phyloP scores from a whole-genome alignment of 805 yeast genomes.

The Dipodascus geniculatus region DNA sequence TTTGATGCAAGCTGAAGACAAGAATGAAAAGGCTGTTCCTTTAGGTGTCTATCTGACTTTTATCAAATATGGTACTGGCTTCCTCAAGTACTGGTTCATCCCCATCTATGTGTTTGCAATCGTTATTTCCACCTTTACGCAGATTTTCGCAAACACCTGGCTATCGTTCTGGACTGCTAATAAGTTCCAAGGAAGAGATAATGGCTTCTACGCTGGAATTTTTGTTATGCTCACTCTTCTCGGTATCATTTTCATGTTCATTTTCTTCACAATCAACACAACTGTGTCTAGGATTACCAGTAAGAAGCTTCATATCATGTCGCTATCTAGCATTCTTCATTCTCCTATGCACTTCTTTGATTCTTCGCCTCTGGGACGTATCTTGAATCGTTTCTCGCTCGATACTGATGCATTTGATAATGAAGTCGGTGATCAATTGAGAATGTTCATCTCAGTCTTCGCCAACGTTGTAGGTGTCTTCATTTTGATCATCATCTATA shows the following conservation, averaged over 20 bases:
- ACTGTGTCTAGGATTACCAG: constrained; percentile 42
- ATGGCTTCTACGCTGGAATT: constrained; percentile 61
- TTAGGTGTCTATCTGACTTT: constrained; percentile 39
- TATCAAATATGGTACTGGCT: constrained; percentile 41
- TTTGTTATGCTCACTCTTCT: constrained; percentile 42
- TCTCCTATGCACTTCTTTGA: constrained; percentile 81
- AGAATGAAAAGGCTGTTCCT: constrained; percentile 19
- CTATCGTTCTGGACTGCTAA: constrained; percentile 67
- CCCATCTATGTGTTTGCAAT: constrained; percentile 30
- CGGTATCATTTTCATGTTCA: constrained; percentile 36
- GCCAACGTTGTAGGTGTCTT: constrained; percentile 52
- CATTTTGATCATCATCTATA: constrained; percentile 52
- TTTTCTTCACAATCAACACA: constrained; percentile 29
- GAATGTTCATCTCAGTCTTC: constrained; percentile 45
- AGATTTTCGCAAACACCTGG: constrained; percentile 61
- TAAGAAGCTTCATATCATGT: constrained; percentile 45
- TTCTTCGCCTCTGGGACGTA: constrained; percentile 79
- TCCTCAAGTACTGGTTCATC: constrained; percentile 26
- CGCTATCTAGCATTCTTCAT: constrained; percentile 50
- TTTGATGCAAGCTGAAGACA: constrained; percentile 23
- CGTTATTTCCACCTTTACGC: constrained; percentile 42
- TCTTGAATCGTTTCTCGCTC: constrained; percentile 74
- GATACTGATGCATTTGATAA: constrained; percentile 80
- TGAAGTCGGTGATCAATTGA: constrained; percentile 58
- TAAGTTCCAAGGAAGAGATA: constrained; percentile 35